Base-by-base conservation (phyloP, 1,284 basidiomycete genomes). In the Erythrobasidium hasegawianum region DNA sequence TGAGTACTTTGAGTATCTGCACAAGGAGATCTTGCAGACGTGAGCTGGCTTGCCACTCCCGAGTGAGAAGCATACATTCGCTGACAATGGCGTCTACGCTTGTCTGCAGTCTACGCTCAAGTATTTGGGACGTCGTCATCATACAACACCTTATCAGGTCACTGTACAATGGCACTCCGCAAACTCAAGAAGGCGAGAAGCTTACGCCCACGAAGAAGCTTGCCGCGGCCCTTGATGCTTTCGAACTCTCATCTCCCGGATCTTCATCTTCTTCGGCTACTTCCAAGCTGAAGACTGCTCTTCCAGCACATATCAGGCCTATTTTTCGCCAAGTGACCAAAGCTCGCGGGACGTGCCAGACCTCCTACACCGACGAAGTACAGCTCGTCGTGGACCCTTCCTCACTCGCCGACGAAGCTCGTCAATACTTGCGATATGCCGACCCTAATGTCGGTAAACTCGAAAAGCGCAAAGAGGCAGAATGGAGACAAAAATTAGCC, bases 1-100 rank as follows among this genome's bases (percentile, higher is more conserved):
- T n/a, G 24, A 45, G n/a, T 58, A 33, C 49, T 73, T 73, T 53
- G 67, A 72, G 26, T 73, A 61, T 64, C 41, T 56, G 10, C 38
- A 71, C 49, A 62, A 61, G 9, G 69, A 72, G 24, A 40, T 71
- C 8, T 20, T 65, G 45, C 62, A 65, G 47, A 65, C 57, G 62
- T 65, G 16, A 39, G 62, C 27, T 22, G 2, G 2, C 2, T 5
- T 10, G 1, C n/a, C n/a, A n/a, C n/a, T n/a, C n/a, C n/a, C n/a
- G n/a, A n/a, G n/a, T n/a, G n/a, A n/a, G n/a, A n/a, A n/a, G n/a
- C n/a, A n/a, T n/a, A n/a, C n/a, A n/a, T n/a, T n/a, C n/a, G n/a
- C n/a, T n/a, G 16, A 14, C 1, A 14, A 5, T 29, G 10, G n/a
- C 45, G 27, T 10, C 8, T 26, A 53, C 38, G 24, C 33, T 20